These are phyloP conservation scores for Pleurotus platypus DNA, from an alignment of 768 basidiomycete species.

Conservation along the genomic window DNA sequence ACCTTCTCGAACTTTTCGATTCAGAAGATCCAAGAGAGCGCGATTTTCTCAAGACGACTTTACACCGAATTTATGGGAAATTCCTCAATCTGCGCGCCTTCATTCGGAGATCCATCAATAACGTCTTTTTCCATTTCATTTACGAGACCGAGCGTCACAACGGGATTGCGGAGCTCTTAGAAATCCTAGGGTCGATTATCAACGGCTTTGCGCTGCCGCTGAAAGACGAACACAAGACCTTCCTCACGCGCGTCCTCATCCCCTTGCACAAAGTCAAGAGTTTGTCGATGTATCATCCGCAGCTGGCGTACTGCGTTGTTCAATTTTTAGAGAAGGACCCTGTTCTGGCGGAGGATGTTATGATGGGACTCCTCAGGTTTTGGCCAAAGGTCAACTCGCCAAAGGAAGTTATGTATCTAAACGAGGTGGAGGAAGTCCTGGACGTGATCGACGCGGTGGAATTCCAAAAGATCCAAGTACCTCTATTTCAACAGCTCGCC, in stretches of 20 bases:
- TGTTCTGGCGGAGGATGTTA: constrained; percentile 88
- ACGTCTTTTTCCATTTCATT: constrained; percentile 98
- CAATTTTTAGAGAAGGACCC: constrained; percentile 98
- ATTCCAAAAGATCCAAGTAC: constrained; percentile 93
- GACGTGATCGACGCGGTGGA: constrained; percentile 97
- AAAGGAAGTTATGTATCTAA: constrained; percentile 99
- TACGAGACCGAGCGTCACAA: constrained; percentile 99
- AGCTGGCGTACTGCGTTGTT: constrained; percentile 97
- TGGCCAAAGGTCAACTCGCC: constrained; percentile 99
- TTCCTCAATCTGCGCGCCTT: constrained; percentile 98
- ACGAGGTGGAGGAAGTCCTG: constrained; percentile 97
- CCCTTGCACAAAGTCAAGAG: constrained; percentile 98
- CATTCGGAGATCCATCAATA: constrained; percentile 98
- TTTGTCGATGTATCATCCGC: constrained; percentile 98
- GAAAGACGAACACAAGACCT: constrained; percentile 98
- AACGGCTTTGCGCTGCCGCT: constrained; percentile 97
- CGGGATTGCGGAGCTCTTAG: constrained; percentile 95
- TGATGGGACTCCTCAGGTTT: constrained; percentile 91
- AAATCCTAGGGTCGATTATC: constrained; percentile 98
- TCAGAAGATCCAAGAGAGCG: constrained; percentile 98
- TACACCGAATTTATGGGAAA: constrained; percentile 99
- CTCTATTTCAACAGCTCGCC: constrained; percentile 90
- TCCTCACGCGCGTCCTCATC: constrained; percentile 89
- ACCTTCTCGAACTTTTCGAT: constrained; percentile 96
- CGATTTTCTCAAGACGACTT: constrained; percentile 97